Base-by-base conservation (phyloP, 257 asterid genomes). In the Capsicum rhomboideum region DNA sequence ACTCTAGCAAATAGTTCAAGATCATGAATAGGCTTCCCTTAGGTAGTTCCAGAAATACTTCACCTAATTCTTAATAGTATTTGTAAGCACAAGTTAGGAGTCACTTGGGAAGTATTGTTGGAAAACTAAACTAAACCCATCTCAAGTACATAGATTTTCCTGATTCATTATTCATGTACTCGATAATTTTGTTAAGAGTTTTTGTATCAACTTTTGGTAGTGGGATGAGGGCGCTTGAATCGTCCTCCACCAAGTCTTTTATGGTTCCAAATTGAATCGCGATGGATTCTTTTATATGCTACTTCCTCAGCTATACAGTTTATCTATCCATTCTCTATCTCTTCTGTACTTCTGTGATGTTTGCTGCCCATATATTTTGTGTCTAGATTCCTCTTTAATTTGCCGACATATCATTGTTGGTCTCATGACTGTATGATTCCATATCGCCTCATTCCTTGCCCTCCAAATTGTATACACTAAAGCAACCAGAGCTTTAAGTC, bases 201-300 rank as follows among this genome's bases (percentile, higher is more conserved):
- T n/a, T n/a, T n/a, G n/a, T n/a, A n/a, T n/a, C n/a, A n/a, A n/a
- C n/a, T n/a, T n/a, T n/a, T n/a, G n/a, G n/a, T n/a, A n/a, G n/a
- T n/a, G n/a, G n/a, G 37, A 31, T 31, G 63, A 56, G 58, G 42
- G 17, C 23, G 66, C 21, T 61, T 77, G 55, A 8, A 54, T 26
- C 44, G 61, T 68, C 87, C 23, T 81, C 83, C 17, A 63, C 85
- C 83, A 81, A 52, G 85, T 75, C 17, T 42, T 81, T 78, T 8
- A 52, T 68, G 11, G 58, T 55, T 34, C 9, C 69, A 6, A 67
- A 78, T 53, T 53, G 59, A 18, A 80, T 3, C 28, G 78, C 87
- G 12, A 40, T 55, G 2, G 80, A 20, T 79, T 84, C 49, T 42
- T 61, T n/a, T n/a, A n/a, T n/a, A n/a, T n/a, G n/a, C n/a, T n/a